These are phyloP conservation scores for Ascochyta koolunga DNA, from an alignment of 2,329 filamentous ascomycete genomes.

Conservation along the genomic window DNA sequence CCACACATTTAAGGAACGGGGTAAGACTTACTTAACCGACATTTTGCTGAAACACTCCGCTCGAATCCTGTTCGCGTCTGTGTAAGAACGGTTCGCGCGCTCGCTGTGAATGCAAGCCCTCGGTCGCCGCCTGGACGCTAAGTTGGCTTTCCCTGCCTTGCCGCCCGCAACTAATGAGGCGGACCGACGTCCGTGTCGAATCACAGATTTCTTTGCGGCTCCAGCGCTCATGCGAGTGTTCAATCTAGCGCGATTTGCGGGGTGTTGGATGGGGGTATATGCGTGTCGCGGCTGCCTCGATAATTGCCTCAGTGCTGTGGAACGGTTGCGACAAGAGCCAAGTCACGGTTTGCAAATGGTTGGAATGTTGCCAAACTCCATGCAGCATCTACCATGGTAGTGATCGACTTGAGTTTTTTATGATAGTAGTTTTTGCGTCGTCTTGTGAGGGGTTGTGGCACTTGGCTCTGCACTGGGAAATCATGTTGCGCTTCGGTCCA, in stretches of 20 bases:
- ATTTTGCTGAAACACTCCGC: constrained; percentile 31
- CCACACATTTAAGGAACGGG: constrained; percentile 7
- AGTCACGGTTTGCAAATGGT: not conserved
- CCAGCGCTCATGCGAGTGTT: constrained; percentile 30
- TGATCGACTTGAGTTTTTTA: too few relatives aligned
- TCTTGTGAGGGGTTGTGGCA: constrained; percentile 17
- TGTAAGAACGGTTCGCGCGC: constrained; percentile 27
- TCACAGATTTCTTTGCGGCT: constrained; percentile 26
- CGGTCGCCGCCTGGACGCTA: constrained; percentile 14
- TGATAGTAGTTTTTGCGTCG: constrained; percentile 3
- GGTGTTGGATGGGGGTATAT: constrained; percentile 23
- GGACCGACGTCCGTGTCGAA: constrained; percentile 29
- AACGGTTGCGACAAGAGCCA: not conserved
- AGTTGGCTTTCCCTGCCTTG: not conserved
- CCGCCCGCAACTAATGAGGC: constrained; percentile 23
- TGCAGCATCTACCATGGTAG: too few relatives aligned
- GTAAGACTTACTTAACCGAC: constrained; percentile 49
- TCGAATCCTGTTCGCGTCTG: constrained; percentile 29
- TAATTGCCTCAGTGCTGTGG: constrained; percentile 1
- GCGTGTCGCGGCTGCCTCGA: constrained; percentile 26
- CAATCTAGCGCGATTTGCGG: constrained; percentile 25
- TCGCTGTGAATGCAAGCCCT: constrained; percentile 29
- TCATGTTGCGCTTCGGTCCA: not conserved
- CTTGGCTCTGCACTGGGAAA: constrained; percentile 1
- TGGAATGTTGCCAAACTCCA: not conserved